These are phyloP conservation scores for Phaeosphaeriaceae sp. DNA, from an alignment of 2,329 filamentous ascomycete genomes.

Conservation along the genomic window DNA sequence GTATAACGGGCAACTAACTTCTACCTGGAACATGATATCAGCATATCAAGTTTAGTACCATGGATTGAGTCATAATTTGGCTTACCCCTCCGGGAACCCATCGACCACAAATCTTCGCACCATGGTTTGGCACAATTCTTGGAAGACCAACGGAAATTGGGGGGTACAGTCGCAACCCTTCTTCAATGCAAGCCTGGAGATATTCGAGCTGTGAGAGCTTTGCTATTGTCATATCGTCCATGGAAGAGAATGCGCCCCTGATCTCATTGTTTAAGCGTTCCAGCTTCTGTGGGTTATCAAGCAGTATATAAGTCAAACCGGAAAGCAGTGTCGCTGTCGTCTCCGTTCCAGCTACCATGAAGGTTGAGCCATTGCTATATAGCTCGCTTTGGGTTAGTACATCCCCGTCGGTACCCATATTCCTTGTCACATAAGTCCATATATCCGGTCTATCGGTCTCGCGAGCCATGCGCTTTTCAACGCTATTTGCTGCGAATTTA, in stretches of 20 bases:
- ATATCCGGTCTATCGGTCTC: constrained; percentile 45
- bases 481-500: constrained; percentile 17
- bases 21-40: constrained; percentile 10
- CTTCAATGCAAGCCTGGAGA: constrained; percentile 52
- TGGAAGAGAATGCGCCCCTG: constrained; percentile 15
- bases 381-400: constrained; percentile 32
- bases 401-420: constrained; percentile 21
- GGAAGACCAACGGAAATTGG: constrained; percentile 48
- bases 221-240: constrained; percentile 27
- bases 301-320: constrained; percentile 34
- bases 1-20: constrained; percentile 17
- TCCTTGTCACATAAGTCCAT: constrained; percentile 44
- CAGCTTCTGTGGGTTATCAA: constrained; percentile 25
- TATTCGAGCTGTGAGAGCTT: constrained; percentile 38
- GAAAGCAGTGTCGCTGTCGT: constrained; percentile 35
- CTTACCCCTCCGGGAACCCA: constrained; percentile 40
- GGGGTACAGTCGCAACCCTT: constrained; percentile 54
- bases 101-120: constrained; percentile 34
- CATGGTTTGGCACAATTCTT: constrained; percentile 32
- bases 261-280: constrained; percentile 27
- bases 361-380: constrained; percentile 24
- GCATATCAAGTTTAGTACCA: background rate
- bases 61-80: background rate
- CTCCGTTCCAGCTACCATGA: constrained; percentile 38
- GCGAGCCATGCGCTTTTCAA: constrained; percentile 29